Conservation (phyloP, 345 rosid genomes). For the Syzygium aromaticum region DNA sequence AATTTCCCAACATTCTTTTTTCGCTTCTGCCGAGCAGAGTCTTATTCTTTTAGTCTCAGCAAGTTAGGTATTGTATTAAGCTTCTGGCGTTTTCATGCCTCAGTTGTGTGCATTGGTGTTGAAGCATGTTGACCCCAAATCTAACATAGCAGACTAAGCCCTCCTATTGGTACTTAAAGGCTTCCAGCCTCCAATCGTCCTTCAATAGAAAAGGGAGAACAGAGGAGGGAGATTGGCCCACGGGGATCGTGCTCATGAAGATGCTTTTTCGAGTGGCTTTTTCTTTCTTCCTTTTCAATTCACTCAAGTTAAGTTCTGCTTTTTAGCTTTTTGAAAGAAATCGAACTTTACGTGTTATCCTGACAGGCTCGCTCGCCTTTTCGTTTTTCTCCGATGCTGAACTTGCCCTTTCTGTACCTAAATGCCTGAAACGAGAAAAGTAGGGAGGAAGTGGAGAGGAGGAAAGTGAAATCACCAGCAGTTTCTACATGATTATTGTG, state of each 20-base stretch:
- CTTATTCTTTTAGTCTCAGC: background rate
- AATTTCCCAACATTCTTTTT: background rate
- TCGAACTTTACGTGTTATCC: background rate
- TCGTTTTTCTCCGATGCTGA: background rate
- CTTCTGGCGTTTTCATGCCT: background rate
- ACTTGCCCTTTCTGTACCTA: background rate
- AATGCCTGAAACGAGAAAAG: background rate
- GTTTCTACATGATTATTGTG: background rate
- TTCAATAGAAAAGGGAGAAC: background rate
- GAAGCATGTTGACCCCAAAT: background rate
- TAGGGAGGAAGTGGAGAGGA: background rate
- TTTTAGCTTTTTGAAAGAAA: background rate
- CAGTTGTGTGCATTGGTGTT: too few species aligned
- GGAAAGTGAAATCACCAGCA: background rate
- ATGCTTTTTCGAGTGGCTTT: background rate
- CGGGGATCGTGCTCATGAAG: background rate
- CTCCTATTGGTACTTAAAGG: background rate
- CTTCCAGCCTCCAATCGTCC: background rate
- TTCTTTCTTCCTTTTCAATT: background rate
- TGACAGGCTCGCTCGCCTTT: background rate
- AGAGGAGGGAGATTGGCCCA: background rate
- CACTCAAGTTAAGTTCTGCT: background rate
- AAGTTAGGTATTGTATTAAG: background rate
- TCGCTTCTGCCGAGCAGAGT: background rate
- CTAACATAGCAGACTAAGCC: background rate